Percentiles rank a stretch among this genome's conserved stretches.
Evolutionary conservation across 768 basidiomycete genomes (phyloP).

Genomic region (Phaffia tasmanica): DNA sequence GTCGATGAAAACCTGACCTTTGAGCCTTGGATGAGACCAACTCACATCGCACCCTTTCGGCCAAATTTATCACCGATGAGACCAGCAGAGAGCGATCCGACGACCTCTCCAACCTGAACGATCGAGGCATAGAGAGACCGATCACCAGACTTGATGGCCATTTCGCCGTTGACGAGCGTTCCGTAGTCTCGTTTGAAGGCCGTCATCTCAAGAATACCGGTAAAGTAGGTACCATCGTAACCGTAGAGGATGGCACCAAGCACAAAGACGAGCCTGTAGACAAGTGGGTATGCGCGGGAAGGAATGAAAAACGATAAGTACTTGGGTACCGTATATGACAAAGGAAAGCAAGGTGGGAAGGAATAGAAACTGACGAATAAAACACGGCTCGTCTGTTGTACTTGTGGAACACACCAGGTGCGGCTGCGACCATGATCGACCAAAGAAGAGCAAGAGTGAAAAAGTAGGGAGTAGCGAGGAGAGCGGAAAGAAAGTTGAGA

Average conservation of each 20-base stretch:
- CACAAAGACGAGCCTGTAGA: slow-evolving; percentile 10
- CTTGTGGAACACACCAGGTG: slow-evolving; percentile 15
- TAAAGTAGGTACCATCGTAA: slow-evolving; percentile 36
- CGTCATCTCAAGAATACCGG: slow-evolving; percentile 28
- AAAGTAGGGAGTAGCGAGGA: too few relatives aligned
- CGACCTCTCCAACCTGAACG: slow-evolving; percentile 38
- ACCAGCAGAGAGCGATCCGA: slow-evolving; percentile 36
- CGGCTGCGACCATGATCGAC: too few relatives aligned
- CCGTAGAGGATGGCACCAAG: slow-evolving; percentile 28
- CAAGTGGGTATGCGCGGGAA: not conserved
- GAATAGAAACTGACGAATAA: slow-evolving; percentile 2
- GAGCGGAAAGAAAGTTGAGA: too few relatives aligned
- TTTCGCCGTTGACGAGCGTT: not conserved
- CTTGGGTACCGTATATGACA: not conserved
- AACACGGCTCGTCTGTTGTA: slow-evolving; percentile 1
- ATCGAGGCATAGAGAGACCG: slow-evolving; percentile 34
- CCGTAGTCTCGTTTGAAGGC: slow-evolving; percentile 26
- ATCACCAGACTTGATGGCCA: slow-evolving; percentile 9
- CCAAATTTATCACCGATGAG: slow-evolving; percentile 35
- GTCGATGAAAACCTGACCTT: slow-evolving; percentile 29
- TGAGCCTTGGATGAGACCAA: slow-evolving; percentile 31
- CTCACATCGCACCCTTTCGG: slow-evolving; percentile 34
- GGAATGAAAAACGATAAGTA: not conserved
- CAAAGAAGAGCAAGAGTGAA: too few relatives aligned
- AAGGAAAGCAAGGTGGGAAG: not conserved